Conservation (phyloP, 768 basidiomycete species). For the Podaxis mareebaensis region DNA sequence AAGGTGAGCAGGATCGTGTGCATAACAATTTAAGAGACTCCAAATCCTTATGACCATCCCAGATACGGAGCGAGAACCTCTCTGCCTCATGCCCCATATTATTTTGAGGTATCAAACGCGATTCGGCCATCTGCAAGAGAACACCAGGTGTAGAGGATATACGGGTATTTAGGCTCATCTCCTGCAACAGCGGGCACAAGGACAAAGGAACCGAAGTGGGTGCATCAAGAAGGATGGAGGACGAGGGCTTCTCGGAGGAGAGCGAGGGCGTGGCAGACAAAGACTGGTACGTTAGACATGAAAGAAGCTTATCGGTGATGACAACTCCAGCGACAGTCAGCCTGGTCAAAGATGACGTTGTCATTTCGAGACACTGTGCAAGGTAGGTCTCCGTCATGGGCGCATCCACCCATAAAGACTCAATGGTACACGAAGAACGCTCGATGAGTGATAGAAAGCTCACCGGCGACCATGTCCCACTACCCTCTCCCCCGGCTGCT, state of each 20-base stretch:
- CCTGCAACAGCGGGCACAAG: conserved; percentile 24
- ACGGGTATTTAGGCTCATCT: conserved; percentile 25
- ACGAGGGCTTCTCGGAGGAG: neutral
- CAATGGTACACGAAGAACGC: conserved; percentile 31
- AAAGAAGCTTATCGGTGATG: conserved; percentile 26
- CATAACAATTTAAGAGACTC: conserved; percentile 1
- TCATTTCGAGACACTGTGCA: conserved; percentile 25
- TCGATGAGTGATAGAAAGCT: conserved; percentile 29
- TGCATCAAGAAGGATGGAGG: neutral
- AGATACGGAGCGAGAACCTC: conserved; percentile 2
- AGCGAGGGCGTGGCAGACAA: neutral
- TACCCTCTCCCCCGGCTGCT: conserved; percentile 13
- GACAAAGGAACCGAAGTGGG: neutral
- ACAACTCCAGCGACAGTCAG: conserved; percentile 26
- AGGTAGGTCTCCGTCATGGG: conserved; percentile 31
- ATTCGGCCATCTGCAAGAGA: conserved; percentile 25
- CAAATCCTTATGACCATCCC: conserved; percentile 16
- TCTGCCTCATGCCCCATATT: neutral
- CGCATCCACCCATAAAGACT: conserved; percentile 27
- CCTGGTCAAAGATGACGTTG: conserved; percentile 25
- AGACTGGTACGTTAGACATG: conserved; percentile 20
- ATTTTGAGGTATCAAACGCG: conserved; percentile 19
- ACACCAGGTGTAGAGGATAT: conserved; percentile 22
- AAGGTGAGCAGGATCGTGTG: neutral
- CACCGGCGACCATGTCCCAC: conserved; percentile 26